These are phyloP conservation scores for Penicillium capsulatum DNA, from an alignment of 2,329 filamentous ascomycete genomes.

Conservation along the genomic window DNA sequence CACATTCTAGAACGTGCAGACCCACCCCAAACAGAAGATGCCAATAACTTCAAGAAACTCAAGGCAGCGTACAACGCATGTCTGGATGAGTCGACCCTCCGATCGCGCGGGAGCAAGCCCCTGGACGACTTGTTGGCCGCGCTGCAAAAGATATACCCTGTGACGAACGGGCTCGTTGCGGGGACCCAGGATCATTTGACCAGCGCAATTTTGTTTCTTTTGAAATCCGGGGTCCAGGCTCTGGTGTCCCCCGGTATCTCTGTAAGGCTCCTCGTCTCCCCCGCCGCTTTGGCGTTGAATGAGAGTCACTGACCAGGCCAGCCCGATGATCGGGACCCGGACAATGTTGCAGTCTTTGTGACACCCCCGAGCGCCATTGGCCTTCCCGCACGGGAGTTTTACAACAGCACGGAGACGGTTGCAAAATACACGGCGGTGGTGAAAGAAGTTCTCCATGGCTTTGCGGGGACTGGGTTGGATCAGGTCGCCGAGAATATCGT, in stretches of 20 bases:
- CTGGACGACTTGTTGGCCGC: conserved; percentile 54
- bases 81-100: conserved; percentile 57
- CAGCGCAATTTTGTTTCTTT: conserved; percentile 35
- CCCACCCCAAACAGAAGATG: conserved; percentile 30
- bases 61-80: conserved; percentile 63
- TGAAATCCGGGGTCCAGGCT: conserved; percentile 35
- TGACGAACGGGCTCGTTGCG: conserved; percentile 23
- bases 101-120: conserved; percentile 53
- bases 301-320: conserved; percentile 17
- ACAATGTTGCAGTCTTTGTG: conserved; percentile 49
- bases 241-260: conserved; percentile 32
- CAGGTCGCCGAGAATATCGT: conserved; percentile 44
- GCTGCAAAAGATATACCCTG: conserved; percentile 47
- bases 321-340: conserved; percentile 54
- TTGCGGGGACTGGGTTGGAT: conserved; percentile 32
- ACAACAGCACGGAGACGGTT: conserved; percentile 53
- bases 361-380: conserved; percentile 48
- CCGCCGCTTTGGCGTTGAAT: neutral
- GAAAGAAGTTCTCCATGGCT: conserved; percentile 39
- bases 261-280: conserved; percentile 22
- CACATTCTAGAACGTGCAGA: conserved; percentile 58
- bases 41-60: conserved; percentile 61
- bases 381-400: conserved; percentile 60
- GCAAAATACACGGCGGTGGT: conserved; percentile 49
- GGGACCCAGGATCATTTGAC: conserved; percentile 30